phyloP scores from a whole-genome alignment of 805 yeast genomes.

The Kazachstania taianensis region DNA sequence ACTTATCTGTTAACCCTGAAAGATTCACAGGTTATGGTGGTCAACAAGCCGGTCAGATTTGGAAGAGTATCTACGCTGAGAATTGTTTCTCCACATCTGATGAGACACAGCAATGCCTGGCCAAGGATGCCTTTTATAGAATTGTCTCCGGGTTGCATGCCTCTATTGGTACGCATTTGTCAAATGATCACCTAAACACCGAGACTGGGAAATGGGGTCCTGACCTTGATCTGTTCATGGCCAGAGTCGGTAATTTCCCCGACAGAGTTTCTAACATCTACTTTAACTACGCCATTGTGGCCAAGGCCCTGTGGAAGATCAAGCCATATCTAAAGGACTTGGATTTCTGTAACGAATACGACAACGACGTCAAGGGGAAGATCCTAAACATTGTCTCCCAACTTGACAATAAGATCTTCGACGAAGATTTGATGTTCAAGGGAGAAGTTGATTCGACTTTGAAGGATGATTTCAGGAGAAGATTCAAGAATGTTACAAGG shows the following conservation, averaged over 20 bases:
- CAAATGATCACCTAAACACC: conserved; percentile 68
- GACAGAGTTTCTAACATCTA: conserved; percentile 85
- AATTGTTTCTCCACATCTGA: conserved; percentile 60
- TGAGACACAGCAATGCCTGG: conserved; percentile 55
- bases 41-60: conserved; percentile 78
- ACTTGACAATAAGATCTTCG: conserved; percentile 33
- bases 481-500: conserved; percentile 82
- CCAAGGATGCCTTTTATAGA: conserved; percentile 80
- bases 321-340: conserved; percentile 42
- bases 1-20: conserved; percentile 83
- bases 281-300: conserved; percentile 81
- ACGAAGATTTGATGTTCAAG: conserved; percentile 41
- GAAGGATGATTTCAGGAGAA: conserved; percentile 75
- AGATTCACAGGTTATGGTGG: conserved; percentile 96
- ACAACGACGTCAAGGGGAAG: conserved; percentile 36
- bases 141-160: conserved; percentile 91
- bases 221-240: conserved; percentile 70
- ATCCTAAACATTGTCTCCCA: conserved; percentile 33
- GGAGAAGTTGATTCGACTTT: conserved; percentile 38
- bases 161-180: conserved; percentile 84
- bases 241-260: conserved; percentile 79
- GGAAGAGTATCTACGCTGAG: conserved; percentile 88
- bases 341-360: conserved; percentile 38
- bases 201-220: conserved; percentile 78
- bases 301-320: conserved; percentile 69